phyloP scores from a whole-genome alignment of 306 rosid species.

The Quercus rubra region DNA sequence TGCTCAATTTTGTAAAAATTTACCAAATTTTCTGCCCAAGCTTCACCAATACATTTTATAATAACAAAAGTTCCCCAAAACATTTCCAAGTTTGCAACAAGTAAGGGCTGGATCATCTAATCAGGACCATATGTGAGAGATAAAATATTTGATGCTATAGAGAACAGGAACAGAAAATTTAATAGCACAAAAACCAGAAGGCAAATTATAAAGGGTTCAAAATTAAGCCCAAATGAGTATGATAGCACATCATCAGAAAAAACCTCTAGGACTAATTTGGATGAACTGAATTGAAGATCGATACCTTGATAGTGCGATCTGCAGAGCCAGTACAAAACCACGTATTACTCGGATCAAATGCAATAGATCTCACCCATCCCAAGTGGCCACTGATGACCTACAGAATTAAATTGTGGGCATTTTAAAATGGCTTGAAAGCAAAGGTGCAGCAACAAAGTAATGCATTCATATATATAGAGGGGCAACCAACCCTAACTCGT shows the following conservation, averaged over 20 bases:
- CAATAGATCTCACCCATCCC: slow-evolving; percentile 98
- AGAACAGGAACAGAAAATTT: not conserved
- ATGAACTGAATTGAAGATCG: slow-evolving; percentile 16
- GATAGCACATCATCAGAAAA: not conserved
- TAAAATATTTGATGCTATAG: not conserved
- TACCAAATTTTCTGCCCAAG: not conserved
- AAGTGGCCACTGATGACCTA: slow-evolving; percentile 98
- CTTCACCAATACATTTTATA: not conserved
- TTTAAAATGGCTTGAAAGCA: not conserved
- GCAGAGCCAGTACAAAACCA: slow-evolving; percentile 99
- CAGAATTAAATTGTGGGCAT: slow-evolving; percentile 18
- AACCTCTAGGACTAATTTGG: not conserved
- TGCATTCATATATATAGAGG: not conserved
- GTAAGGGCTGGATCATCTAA: not conserved
- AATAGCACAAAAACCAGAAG: not conserved
- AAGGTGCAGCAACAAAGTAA: not conserved
- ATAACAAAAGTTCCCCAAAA: not conserved
- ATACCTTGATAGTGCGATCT: slow-evolving; percentile 99
- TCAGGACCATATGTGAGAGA: not conserved
- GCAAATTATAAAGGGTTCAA: not conserved
- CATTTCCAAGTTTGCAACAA: not conserved
- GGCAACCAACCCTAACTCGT: not conserved
- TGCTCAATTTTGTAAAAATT: not conserved
- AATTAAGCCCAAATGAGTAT: not conserved
- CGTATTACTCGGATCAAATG: slow-evolving; percentile 93